Evolutionary conservation across 495 filamentous ascomycete species (phyloP).

Genomic region (Immersiella caudata): DNA sequence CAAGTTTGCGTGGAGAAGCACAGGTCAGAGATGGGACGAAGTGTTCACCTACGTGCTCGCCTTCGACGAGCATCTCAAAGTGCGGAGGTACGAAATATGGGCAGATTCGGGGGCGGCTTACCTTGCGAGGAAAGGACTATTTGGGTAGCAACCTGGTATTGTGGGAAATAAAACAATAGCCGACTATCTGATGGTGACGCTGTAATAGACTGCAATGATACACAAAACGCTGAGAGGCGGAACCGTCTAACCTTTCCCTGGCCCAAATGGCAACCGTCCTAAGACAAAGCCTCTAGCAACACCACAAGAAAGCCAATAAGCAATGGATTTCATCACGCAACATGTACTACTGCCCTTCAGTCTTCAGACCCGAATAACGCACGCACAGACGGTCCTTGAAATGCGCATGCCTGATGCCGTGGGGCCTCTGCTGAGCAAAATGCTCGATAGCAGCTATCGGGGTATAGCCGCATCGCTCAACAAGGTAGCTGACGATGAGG

Average conservation of each 20-base stretch:
- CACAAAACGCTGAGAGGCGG: slow-evolving; percentile 2
- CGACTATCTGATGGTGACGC: background rate
- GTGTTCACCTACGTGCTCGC: slow-evolving; percentile 58
- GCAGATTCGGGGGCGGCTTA: slow-evolving; percentile 67
- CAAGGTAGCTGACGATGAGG: slow-evolving; percentile 86
- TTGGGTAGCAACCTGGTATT: background rate
- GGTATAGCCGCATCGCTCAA: slow-evolving; percentile 73
- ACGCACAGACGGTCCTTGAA: slow-evolving; percentile 87
- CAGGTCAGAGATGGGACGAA: slow-evolving; percentile 61
- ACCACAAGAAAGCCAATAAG: background rate
- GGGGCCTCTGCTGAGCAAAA: slow-evolving; percentile 72
- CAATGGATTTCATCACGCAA: background rate
- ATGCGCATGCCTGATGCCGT: slow-evolving; percentile 87
- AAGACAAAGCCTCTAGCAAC: background rate
- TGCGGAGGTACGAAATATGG: slow-evolving; percentile 62
- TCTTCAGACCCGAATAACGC: slow-evolving; percentile 57
- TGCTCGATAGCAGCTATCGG: slow-evolving; percentile 79
- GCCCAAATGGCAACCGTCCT: background rate
- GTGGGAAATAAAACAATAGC: background rate
- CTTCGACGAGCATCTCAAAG: slow-evolving; percentile 48
- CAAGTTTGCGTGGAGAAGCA: slow-evolving; percentile 53
- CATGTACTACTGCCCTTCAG: background rate
- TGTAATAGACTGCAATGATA: background rate
- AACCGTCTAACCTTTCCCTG: no score
- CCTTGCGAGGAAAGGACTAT: slow-evolving; percentile 53